Conservation (phyloP, 202 grass and related monocot species). For the Hordeum pubiflorum region DNA sequence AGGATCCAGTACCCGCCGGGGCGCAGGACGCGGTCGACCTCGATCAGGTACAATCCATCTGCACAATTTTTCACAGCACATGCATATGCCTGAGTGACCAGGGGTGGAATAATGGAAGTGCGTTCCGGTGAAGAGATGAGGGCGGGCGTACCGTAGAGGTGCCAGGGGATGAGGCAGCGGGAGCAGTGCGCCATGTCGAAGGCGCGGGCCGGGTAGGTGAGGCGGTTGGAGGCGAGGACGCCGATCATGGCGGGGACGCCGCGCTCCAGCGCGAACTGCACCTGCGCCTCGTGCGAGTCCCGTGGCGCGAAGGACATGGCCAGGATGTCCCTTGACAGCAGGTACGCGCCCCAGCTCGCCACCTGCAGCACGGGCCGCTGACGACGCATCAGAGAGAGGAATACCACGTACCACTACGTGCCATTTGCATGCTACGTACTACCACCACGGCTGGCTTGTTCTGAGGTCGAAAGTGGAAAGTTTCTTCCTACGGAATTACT, state of each 20-base stretch:
- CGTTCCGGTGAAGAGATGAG: background rate
- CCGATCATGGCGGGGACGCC: conserved; percentile 95
- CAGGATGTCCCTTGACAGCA: conserved; percentile 66
- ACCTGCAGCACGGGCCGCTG: conserved; percentile 37
- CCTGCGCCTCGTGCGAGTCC: conserved; percentile 90
- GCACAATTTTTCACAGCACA: background rate
- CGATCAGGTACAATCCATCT: conserved; percentile 82
- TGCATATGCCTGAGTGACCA: background rate
- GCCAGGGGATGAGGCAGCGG: conserved; percentile 86
- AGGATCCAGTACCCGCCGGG: conserved; percentile 89
- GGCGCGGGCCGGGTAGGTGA: conserved; percentile 76
- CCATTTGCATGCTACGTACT: background rate
- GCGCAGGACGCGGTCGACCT: conserved; percentile 74
- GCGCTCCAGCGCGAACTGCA: conserved; percentile 92
- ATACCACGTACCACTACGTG: no score
- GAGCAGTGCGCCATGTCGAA: conserved; percentile 97
- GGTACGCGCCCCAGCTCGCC: conserved; percentile 91
- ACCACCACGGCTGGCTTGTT: background rate
- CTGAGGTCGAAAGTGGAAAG: background rate
- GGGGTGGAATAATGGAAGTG: background rate
- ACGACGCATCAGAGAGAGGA: background rate
- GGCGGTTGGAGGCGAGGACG: conserved; percentile 79
- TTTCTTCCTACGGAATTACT: background rate
- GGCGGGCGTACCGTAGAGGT: conserved; percentile 46
- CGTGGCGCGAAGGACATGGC: conserved; percentile 94